Evolutionary conservation across 176 grass and related monocot species (phyloP), one percentile per base, ranked within the genome.

Genomic region (Musa acuminata): DNA sequence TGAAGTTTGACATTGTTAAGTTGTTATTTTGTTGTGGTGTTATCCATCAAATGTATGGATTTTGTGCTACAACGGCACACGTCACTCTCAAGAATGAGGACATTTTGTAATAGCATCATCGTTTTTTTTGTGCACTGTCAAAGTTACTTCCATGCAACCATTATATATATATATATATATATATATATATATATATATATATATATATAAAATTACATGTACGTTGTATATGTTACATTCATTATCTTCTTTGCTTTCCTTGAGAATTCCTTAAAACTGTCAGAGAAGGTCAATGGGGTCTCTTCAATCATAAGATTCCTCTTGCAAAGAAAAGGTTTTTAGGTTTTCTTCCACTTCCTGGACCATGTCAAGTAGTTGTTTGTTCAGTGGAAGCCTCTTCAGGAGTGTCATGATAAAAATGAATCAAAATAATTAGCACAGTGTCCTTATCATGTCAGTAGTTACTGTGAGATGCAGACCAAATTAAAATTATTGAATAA

Each of bases 391-490:
- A 86, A 57, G 94, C 55, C 50, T 98, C 94, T 72, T 98, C 94
- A 62, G 90, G 87, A 83, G 93, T 89, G 81, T 87, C 86, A 76
- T 87, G 80, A 79, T 98, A 98, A 52, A 98, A 57, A 75, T 98
- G 94, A 75, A 89, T 98, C 71, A 98, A 60, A 74, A 98, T 98
- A 75, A 98, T 93, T 52, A 98, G 94, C 5, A 88, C 90, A 51
- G 94, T 98, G 55, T 98, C 90, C 81, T 93, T 78, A 75, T 98
- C 94, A 54, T 90, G 90, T 90, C 90, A 98, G 27, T 98, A 98
- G 74, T 98, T 98, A 67, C 94, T 98, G 83, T 66, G 78, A 25
- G n/a, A 25, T 43, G 26, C 25, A 21, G n/a, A n/a, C 13, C 49
- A 8, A 2, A 64, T 50, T 43, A 43, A 22, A 76, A 62, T 17